Base-by-base conservation (phyloP, 1,284 basidiomycete species). In the Golubevia sp. region DNA sequence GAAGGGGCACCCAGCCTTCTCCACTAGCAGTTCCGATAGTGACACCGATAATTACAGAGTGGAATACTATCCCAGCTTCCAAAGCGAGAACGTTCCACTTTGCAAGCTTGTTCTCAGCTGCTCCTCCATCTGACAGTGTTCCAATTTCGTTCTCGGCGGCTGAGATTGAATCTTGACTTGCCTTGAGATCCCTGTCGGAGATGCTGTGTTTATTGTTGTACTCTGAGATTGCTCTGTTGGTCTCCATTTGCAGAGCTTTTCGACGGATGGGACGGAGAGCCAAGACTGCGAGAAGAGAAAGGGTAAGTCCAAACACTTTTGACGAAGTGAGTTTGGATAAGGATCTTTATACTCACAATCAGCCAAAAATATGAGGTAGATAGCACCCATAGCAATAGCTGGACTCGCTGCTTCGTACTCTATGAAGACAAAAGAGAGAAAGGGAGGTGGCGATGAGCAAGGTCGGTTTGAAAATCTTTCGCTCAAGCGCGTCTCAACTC, bases 31-130 rank as follows among this genome's bases (percentile, higher is more conserved):
- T 44, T 44, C 38, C 38, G 38, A 44, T 44, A 18, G 38, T 44
- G 18, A 44, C 38, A 44, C 30, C 68, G 67, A 73, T 66, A 44
- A 70, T 60, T 51, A 76, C 70, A 30, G 72, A 76, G 60, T 83
- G 85, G 74, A 86, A 86, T 65, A 86, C 79, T 68, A 86, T 86
- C 34, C 86, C 86, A 0, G 80, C 83, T 59, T 86, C 85, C 27
- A 86, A 77, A 21, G 85, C 71, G 26, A 77, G 11, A 2, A 86
- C 84, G 55, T 84, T 79, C 66, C 76, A 79, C 24, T 68, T 64
- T 8, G 68, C 71, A 50, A 71, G 59, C 27, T 72, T 69, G 55
- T 69, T 55, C 6, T 62, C 57, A 24, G 70, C 71, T 6, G 64
- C 68, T 8, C 69, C 70, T 0, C 62, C 74, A 49, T 78, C 74